These are phyloP conservation scores for Corylus avellana DNA, from an alignment of 306 rosid genomes.

Conservation along the genomic window DNA sequence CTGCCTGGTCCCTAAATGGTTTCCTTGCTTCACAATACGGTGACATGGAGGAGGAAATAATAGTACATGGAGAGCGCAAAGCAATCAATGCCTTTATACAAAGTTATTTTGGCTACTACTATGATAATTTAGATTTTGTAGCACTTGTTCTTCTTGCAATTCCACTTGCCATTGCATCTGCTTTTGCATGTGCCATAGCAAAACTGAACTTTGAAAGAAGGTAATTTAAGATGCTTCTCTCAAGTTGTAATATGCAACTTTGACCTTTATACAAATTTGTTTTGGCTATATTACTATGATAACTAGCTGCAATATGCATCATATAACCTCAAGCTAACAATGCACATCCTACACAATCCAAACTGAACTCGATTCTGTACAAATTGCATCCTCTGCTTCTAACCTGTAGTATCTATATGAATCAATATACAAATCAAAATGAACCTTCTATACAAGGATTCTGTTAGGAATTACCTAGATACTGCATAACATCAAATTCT, in stretches of 20 bases:
- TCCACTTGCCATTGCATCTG: constrained; percentile 22
- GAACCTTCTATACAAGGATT: too few relatives aligned
- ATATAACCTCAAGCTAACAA: too few relatives aligned
- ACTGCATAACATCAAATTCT: too few relatives aligned
- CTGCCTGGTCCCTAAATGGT: constrained; percentile 32
- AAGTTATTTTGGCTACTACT: constrained; percentile 24
- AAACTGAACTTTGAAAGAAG: constrained; percentile 37
- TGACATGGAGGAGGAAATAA: constrained; percentile 21
- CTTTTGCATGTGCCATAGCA: constrained; percentile 30
- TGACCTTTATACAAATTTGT: too few relatives aligned
- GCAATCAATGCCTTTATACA: constrained; percentile 17
- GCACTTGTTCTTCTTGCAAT: constrained; percentile 23
- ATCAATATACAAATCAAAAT: too few relatives aligned
- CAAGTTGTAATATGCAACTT: neutral
- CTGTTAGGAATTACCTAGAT: too few relatives aligned
- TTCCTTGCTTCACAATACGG: constrained; percentile 34
- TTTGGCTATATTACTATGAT: too few relatives aligned
- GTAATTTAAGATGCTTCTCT: neutral
- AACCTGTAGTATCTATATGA: too few relatives aligned
- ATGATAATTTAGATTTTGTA: constrained; percentile 18
- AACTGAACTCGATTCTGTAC: too few relatives aligned
- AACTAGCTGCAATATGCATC: too few relatives aligned
- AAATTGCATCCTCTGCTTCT: too few relatives aligned
- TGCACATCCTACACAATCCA: too few relatives aligned
- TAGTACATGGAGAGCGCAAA: constrained; percentile 10